Evolutionary conservation across 768 basidiomycete species (phyloP).

Genomic region (Cyclocybe aegerita): DNA sequence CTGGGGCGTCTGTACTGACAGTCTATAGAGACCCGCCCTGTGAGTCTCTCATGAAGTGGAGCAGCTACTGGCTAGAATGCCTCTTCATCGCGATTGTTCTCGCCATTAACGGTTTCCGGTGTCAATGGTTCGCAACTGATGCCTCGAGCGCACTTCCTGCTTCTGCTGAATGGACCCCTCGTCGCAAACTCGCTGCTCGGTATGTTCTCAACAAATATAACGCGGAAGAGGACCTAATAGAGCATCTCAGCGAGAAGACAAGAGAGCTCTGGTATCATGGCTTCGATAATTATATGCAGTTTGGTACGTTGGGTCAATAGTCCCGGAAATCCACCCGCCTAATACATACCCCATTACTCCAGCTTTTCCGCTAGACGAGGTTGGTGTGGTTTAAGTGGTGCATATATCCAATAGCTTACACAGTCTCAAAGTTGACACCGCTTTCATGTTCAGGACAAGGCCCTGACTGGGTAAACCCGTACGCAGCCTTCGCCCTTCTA

Average conservation of each 20-base stretch:
- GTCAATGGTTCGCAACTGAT: conserved; percentile 26
- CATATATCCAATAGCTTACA: neutral
- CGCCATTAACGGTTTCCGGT: conserved; percentile 31
- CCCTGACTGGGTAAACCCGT: conserved; percentile 87
- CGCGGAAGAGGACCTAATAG: neutral
- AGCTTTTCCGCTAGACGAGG: conserved; percentile 91
- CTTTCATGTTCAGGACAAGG: conserved; percentile 85
- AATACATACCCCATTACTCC: conserved; percentile 16
- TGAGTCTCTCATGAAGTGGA: conserved; percentile 45
- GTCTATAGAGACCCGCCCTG: conserved; percentile 13
- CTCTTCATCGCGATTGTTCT: conserved; percentile 39
- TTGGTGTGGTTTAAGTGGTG: conserved; percentile 24
- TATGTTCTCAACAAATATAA: conserved; percentile 25
- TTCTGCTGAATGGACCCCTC: conserved; percentile 49
- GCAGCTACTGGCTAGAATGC: conserved; percentile 51
- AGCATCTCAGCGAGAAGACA: conserved; percentile 54
- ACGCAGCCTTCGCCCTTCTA: conserved; percentile 27
- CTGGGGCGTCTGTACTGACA: conserved; percentile 5
- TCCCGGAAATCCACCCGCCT: conserved; percentile 1
- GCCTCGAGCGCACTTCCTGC: conserved; percentile 30
- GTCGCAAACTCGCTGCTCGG: conserved; percentile 59
- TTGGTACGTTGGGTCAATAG: conserved; percentile 44
- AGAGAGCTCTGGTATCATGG: conserved; percentile 90
- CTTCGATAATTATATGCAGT: conserved; percentile 83
- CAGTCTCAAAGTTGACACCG: conserved; percentile 66